Evolutionary conservation across 2,329 filamentous ascomycete genomes (phyloP).

Genomic region (Penicillium sp.): DNA sequence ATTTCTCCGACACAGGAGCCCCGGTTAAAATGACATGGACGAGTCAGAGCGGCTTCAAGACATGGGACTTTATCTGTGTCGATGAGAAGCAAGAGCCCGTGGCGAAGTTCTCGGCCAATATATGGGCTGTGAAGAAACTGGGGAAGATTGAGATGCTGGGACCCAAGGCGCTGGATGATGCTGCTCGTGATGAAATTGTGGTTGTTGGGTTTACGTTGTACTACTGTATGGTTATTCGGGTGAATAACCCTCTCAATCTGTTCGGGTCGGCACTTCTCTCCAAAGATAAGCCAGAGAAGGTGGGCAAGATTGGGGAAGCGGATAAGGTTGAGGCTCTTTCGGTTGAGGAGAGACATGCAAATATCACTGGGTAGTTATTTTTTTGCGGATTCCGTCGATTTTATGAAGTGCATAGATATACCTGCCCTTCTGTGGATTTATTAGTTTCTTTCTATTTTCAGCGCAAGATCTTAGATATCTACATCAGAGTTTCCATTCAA

Average conservation of each 20-base stretch:
- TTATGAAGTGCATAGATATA: too few species aligned
- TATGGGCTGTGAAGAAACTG: slow-evolving; percentile 28
- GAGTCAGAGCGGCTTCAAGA: slow-evolving; percentile 27
- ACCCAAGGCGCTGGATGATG: slow-evolving; percentile 12
- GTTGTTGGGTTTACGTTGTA: slow-evolving; percentile 30
- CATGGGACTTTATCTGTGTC: slow-evolving; percentile 33
- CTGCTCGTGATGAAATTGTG: slow-evolving; percentile 29
- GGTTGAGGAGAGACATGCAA: neutral
- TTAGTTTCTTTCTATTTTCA: too few species aligned
- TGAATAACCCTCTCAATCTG: slow-evolving; percentile 24
- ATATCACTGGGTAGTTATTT: neutral
- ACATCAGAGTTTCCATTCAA: too few species aligned
- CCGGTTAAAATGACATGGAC: slow-evolving; percentile 31
- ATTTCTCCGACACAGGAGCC: slow-evolving; percentile 16
- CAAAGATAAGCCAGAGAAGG: slow-evolving; percentile 5
- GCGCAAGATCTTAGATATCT: too few species aligned
- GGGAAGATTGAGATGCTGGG: slow-evolving; percentile 30
- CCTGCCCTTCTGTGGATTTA: too few species aligned
- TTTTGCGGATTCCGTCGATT: neutral
- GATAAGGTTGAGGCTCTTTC: neutral
- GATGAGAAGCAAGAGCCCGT: slow-evolving; percentile 29
- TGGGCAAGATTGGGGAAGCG: neutral
- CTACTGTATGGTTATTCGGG: slow-evolving; percentile 29
- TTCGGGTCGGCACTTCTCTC: slow-evolving; percentile 25
- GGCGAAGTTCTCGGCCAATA: slow-evolving; percentile 27